Evolutionary conservation across 23 red algal genomes (phyloP).

Genomic region (Gracilaria caudata): DNA sequence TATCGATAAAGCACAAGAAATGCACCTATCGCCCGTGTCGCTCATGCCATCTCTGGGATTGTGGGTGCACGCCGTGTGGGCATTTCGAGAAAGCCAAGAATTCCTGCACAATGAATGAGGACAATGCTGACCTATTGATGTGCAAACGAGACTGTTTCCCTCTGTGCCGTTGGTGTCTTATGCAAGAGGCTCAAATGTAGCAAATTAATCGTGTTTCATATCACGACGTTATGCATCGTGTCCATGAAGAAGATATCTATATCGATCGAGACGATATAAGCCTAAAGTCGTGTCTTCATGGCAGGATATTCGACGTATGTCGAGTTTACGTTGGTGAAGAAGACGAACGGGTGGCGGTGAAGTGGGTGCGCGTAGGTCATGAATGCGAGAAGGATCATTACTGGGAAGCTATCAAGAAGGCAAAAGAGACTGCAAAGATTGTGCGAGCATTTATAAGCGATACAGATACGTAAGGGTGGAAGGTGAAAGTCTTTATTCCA

Average conservation of each 20-base stretch:
- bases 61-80: neutral
- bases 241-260: neutral
- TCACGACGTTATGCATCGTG: neutral
- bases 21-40: neutral
- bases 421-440: slow-evolving; percentile 4
- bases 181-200: neutral
- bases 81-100: neutral
- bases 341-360: neutral
- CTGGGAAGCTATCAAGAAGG: neutral
- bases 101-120: neutral
- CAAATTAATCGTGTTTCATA: neutral
- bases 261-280: slow-evolving; percentile 1
- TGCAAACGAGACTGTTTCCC: neutral
- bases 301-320: neutral
- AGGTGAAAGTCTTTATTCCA: neutral
- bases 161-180: no score
- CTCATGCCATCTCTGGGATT: neutral
- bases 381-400: slow-evolving; percentile 1
- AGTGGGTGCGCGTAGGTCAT: neutral
- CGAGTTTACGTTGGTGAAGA: slow-evolving; percentile 2
- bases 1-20: neutral
- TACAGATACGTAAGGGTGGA: neutral
- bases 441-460: slow-evolving; percentile 14
- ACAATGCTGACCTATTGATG: neutral
- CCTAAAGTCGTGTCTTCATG: neutral